Evolutionary conservation across 441 rosid genomes (phyloP), one percentile per base, ranked within the genome.

Genomic region (Syzygium malaccense): DNA sequence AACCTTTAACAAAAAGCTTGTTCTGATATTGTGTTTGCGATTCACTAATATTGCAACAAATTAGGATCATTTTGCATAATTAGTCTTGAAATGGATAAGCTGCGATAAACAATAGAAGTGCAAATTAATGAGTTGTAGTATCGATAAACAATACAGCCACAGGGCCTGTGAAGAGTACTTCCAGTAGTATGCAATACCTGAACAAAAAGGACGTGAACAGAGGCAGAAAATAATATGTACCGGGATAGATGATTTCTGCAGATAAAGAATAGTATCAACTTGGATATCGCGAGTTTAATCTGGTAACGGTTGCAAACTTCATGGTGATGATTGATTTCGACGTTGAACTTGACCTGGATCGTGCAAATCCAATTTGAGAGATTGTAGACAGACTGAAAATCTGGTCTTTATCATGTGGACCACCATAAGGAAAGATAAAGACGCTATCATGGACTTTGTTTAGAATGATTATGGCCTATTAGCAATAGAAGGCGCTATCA

Each of bases 181-280:
- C 71, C 37, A n/a, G 71, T 64, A 15, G 17, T 10, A 48, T 71
- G 83, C 51, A 1, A 37, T 6, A 6, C 45, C 14, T 6, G 80
- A 37, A 71, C 49, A 0, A 37, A 1, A 45, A 41, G 51, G 26
- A 37, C 7, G 2, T 0, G 0, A 0, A 64, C 71, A 1, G 17
- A 64, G 30, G 37, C 37, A 64, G 71, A 37, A 37, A 71, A 20
- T 20, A 41, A 37, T 1, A 45, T 6, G 6, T 64, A 64, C 20
- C 3, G 4, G 83, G 23, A 75, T 75, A 37, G n/a, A 23, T 75
- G 51, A 75, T 23, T 28, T 75, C 25, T 75, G 83, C n/a, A 23
- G 51, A 26, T 20, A 23, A 6, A 41, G 51, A 41, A 41, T 12
- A 2, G 53, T 6, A 41, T 75, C 2, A 41, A 41, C 83, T 75